A percentile compares a stretch with the other conserved stretches of the same genome.
These are phyloP conservation scores for Ophiostoma piceae DNA, from an alignment of 2,329 filamentous ascomycete genomes.

Conservation along the genomic window DNA sequence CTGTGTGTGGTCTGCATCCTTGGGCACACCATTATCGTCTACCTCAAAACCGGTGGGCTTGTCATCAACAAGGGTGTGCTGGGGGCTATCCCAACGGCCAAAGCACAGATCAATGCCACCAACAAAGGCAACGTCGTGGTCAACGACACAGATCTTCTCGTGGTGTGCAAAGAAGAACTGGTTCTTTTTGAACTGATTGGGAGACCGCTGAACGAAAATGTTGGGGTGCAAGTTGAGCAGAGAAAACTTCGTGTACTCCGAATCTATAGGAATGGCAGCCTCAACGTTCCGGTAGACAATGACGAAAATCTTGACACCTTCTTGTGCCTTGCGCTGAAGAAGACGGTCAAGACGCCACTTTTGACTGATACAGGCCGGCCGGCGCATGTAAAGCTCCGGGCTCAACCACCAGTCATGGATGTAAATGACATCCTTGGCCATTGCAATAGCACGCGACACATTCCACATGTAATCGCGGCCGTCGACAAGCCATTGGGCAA, in stretches of 20 bases:
- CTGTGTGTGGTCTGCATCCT: conserved; percentile 90
- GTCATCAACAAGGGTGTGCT: conserved; percentile 85
- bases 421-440: conserved; percentile 96
- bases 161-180: conserved; percentile 99
- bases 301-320: conserved; percentile 96
- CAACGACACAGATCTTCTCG: conserved; percentile 95
- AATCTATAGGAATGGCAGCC: conserved; percentile 94
- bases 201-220: conserved; percentile 90
- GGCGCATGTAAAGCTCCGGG: conserved; percentile 89
- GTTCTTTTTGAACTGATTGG: conserved; percentile 97
- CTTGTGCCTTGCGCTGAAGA: conserved; percentile 84
- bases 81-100: conserved; percentile 93
- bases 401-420: conserved; percentile 98
- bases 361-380: conserved; percentile 91
- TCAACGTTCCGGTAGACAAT: conserved; percentile 98
- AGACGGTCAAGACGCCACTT: conserved; percentile 95
- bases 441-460: conserved; percentile 90
- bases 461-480: conserved; percentile 99
- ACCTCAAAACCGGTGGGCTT: conserved; percentile 91
- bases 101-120: conserved; percentile 96
- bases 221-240: conserved; percentile 93
- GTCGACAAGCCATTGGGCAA: conserved; percentile 94
- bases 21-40: conserved; percentile 63
- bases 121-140: conserved; percentile 92
- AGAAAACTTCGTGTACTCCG: conserved; percentile 95